Evolutionary conservation across 73 alveolate genomes (phyloP), one percentile per base, ranked within the genome.

Genomic region (Stentor coeruleus): DNA sequence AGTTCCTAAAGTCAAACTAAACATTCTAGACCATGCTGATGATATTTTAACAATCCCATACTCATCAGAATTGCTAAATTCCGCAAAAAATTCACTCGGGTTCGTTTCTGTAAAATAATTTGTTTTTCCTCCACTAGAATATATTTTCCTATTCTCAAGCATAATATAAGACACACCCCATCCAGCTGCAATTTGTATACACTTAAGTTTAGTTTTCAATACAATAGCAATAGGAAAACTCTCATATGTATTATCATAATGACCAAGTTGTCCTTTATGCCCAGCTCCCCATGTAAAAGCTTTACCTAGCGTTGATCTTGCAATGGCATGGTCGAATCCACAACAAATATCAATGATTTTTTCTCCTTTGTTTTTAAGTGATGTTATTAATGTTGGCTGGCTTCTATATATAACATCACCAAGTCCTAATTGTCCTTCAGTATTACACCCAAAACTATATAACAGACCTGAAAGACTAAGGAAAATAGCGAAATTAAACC

Each of bases 211-310:
- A 6, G 66, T 20, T 76, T 89, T 97, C 20, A 96, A 76, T 58
- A 84, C 87, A 0, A 97, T 92, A 6, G 86, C 57, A 57, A 94
- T 93, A 15, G 99, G 99, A 36, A 85, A 81, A 3, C 82, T 66
- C 89, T 93, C 97, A 59, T 92, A 90, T 40, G 91, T 87, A 72
- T 58, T 76, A 58, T 81, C 76, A 49, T 94, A 96, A 41, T 89
- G 96, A 0, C 99, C 99, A 74, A 97, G 92, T 85, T 97, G 92
- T 3, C 99, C 99, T 83, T 85, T 89, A 41, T 93, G 83, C 6
- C 99, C 98, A 92, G 97, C 93, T 3, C 99, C 99, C 99, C 99
- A 97, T 2, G 98, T 93, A 83, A 92, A 97, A 3, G 96, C 95
- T 73, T 95, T 94, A 3, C 99, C 99, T 6, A 97, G 92, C 31